These are phyloP conservation scores for Nakazawaea ernobii DNA, from an alignment of 805 yeast species.

Conservation along the genomic window DNA sequence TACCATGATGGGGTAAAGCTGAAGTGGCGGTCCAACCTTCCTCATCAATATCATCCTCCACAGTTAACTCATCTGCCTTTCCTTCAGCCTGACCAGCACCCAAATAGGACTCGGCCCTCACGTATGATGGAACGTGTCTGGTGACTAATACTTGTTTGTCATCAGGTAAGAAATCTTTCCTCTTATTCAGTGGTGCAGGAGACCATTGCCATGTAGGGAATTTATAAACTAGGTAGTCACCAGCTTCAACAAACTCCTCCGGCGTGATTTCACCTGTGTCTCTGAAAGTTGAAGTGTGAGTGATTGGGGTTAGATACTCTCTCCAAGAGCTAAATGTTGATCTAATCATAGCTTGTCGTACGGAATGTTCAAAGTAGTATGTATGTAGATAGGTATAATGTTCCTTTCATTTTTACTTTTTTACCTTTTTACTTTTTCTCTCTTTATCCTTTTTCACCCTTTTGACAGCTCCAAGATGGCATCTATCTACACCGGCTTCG, in stretches of 20 bases:
- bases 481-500: too few species aligned
- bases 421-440: too few species aligned
- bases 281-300: constrained; percentile 79
- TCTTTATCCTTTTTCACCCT: too few species aligned
- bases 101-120: constrained; percentile 56
- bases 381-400: neutral
- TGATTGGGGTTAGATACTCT: constrained; percentile 89
- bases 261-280: constrained; percentile 92
- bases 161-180: constrained; percentile 69
- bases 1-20: constrained; percentile 16
- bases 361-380: neutral
- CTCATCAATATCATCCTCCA: constrained; percentile 32
- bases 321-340: constrained; percentile 79
- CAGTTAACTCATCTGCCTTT: constrained; percentile 24
- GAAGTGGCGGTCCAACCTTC: constrained; percentile 56
- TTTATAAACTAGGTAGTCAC: constrained; percentile 84
- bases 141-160: constrained; percentile 88
- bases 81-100: constrained; percentile 35
- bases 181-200: constrained; percentile 46
- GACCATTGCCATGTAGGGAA: constrained; percentile 98
- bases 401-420: neutral
- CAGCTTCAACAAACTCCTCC: constrained; percentile 90
- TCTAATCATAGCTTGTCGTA: constrained; percentile 39
- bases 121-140: constrained; percentile 80
- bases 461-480: too few species aligned